phyloP scores from a whole-genome alignment of 2,329 filamentous ascomycete species.

The Hymenoscyphus linearis region DNA sequence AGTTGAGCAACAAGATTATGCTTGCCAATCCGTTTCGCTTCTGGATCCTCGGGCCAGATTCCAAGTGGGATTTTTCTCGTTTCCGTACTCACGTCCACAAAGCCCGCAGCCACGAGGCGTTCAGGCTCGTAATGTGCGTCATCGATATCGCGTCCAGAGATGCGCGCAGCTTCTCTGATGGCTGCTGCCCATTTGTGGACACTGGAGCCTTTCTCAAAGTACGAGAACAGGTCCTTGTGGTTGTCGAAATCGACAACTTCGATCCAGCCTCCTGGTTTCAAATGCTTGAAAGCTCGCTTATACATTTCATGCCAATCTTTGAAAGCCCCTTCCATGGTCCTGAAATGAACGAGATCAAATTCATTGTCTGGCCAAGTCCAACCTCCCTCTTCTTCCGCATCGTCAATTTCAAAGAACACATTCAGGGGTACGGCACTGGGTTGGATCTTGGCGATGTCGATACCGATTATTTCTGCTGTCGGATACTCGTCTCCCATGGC shows the following conservation, averaged over 20 bases:
- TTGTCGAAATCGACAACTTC: constrained; percentile 31
- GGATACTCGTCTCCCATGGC: constrained; percentile 49
- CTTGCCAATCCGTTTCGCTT: constrained; percentile 22
- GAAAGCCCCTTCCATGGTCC: constrained; percentile 53
- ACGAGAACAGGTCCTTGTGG: constrained; percentile 16
- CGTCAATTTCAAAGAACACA: constrained; percentile 60
- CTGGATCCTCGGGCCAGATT: constrained; percentile 33
- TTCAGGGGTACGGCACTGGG: constrained; percentile 55
- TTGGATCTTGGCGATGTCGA: constrained; percentile 55
- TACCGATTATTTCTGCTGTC: constrained; percentile 49
- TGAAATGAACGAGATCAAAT: constrained; percentile 57
- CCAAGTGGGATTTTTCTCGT: constrained; percentile 28
- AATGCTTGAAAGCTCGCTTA: constrained; percentile 40
- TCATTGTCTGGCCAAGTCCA: constrained; percentile 47
- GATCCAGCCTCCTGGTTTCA: constrained; percentile 31
- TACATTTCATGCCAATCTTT: constrained; percentile 52
- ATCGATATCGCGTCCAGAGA: constrained; percentile 20
- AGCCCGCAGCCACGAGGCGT: constrained; percentile 35
- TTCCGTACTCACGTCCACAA: constrained; percentile 36
- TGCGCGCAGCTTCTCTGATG: constrained; percentile 17
- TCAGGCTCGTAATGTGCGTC: constrained; percentile 22
- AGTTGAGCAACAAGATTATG: constrained; percentile 24
- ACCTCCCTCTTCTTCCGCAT: constrained; percentile 40
- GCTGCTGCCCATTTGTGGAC: constrained; percentile 11
- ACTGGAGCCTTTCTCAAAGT: constrained; percentile 16